Evolutionary conservation across 345 rosid species (phyloP).

Genomic region (Brassica incana): DNA sequence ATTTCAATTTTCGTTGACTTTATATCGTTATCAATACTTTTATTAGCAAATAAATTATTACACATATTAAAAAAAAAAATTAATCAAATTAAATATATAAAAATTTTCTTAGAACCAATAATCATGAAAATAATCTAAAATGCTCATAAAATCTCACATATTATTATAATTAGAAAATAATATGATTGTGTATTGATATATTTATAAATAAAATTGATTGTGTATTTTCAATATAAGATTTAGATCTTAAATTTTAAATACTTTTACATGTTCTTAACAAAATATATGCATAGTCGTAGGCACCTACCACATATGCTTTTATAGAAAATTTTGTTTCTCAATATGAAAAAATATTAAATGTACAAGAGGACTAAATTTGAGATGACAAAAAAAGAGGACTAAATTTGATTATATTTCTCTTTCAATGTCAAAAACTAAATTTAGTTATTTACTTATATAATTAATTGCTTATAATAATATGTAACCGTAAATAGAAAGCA

Average conservation of each 20-base stretch:
- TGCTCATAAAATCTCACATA: not conserved
- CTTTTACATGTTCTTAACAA: not conserved
- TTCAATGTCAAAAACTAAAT: slow-evolving; percentile 2
- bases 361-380: not conserved
- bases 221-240: not conserved
- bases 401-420: not conserved
- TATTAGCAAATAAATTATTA: not conserved
- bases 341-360: slow-evolving; percentile 1
- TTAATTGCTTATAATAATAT: not conserved
- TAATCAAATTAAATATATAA: not conserved
- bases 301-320: not conserved
- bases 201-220: not conserved
- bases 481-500: not conserved
- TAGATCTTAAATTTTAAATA: not conserved
- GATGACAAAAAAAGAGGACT: not conserved
- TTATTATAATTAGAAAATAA: not conserved
- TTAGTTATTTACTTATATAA: slow-evolving; percentile 3
- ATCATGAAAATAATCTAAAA: not conserved
- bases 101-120: not conserved
- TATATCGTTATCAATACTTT: not conserved
- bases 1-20: not conserved
- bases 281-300: not conserved
- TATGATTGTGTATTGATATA: not conserved
- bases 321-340: not conserved
- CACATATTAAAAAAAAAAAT: not conserved